These are phyloP conservation scores for Clausena lansium DNA, from an alignment of 345 rosid species.

Conservation along the genomic window DNA sequence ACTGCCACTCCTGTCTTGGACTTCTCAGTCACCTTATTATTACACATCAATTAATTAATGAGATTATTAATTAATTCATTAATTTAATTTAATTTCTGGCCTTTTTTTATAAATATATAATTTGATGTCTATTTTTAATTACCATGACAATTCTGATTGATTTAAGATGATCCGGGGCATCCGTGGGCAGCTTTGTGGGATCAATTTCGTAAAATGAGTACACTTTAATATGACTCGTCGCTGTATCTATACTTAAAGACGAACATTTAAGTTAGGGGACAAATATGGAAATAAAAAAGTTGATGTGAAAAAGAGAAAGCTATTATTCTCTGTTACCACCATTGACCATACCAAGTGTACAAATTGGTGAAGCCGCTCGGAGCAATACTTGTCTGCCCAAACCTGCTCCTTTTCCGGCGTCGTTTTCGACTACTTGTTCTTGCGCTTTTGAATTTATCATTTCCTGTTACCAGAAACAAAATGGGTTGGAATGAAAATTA, in stretches of 20 bases:
- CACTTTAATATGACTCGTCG: constrained; percentile 49
- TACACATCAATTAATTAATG: constrained; percentile 17
- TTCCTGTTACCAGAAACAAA: neutral
- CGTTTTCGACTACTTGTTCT: constrained; percentile 17
- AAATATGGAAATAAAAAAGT: neutral
- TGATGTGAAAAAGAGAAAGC: neutral
- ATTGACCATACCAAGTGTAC: neutral
- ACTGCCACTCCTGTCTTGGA: constrained; percentile 48
- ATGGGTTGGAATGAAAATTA: no score
- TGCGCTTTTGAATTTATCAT: constrained; percentile 23
- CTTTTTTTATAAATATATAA: neutral
- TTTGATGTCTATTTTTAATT: neutral
- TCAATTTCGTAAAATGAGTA: constrained; percentile 77
- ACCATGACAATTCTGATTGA: constrained; percentile 70
- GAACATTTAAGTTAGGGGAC: neutral
- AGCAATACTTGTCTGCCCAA: constrained; percentile 20
- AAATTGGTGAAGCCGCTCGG: constrained; percentile 5
- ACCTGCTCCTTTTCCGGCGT: constrained; percentile 17
- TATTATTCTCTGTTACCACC: neutral
- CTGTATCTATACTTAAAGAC: neutral
- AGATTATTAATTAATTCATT: neutral
- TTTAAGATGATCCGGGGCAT: constrained; percentile 57
- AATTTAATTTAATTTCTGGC: neutral
- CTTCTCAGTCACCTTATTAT: constrained; percentile 59
- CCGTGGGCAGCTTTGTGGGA: constrained; percentile 48